Base-by-base conservation (phyloP, 306 rosid genomes). In the Comarum palustre region DNA sequence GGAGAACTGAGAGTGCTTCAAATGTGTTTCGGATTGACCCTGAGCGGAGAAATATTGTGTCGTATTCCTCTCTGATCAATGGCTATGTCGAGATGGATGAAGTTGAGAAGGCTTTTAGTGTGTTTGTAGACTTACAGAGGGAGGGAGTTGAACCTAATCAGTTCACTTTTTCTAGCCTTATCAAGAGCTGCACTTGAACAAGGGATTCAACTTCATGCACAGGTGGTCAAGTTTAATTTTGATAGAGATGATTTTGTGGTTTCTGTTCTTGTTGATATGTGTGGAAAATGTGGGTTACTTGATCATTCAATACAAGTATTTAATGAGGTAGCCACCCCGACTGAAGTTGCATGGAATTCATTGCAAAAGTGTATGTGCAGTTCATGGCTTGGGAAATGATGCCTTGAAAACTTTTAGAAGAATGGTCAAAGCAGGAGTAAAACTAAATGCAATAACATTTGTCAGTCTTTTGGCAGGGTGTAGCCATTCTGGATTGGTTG, bases 181-280 rank as follows among this genome's bases (percentile, higher is more conserved):
- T 88, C 55, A 84, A 86, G 83, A 76, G 86, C 86, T 74, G 82
- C 83, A 42, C 78, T 86, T 64, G 87, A 80, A 71, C 87, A 70
- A 71, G 90, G 93, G 27, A 70, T 69, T 72, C 93, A 86, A 73
- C 80, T 88, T 78, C 93, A 88, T 66, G 86, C 84, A 58, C 82
- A 81, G 78, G 86, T 78, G 72, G 61, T 86, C 55, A 88, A 88
- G 69, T 73, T 84, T 68, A 82, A 74, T 77, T 72, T 86, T 57
- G 83, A 41, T n/a, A 57, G 60, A 24, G 86, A 88, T 50, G 78
- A 81, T 63, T 88, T 68, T 78, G 82, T 88, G 69, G 75, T 78
- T 54, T 80, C 87, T 52, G 61, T 73, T 55, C 84, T 86, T 64
- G 73, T 86, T 52, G 88, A 86, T 61, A 88, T 88, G 93, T 88